phyloP scores from a whole-genome alignment of 495 filamentous ascomycete genomes.

The Aspergillus kassunensis region DNA sequence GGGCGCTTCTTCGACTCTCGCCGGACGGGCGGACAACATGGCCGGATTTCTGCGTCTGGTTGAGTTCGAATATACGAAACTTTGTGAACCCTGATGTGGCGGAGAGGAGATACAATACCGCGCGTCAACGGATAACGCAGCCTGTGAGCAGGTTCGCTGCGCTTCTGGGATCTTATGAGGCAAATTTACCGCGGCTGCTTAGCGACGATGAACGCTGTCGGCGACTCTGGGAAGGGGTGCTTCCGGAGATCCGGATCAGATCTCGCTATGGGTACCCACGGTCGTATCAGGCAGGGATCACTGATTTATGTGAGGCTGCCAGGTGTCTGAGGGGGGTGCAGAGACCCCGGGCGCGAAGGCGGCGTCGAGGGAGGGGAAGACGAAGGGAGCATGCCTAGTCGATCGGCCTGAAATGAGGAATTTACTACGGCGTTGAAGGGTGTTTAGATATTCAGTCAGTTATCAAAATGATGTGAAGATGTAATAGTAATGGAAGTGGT shows the following conservation, averaged over 20 bases:
- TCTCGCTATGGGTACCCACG: background rate
- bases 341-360: background rate
- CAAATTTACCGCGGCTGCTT: background rate
- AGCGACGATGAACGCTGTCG: slow-evolving; percentile 4
- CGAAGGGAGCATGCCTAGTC: background rate
- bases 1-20: background rate
- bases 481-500: too few species aligned
- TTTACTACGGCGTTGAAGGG: too few species aligned
- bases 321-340: background rate
- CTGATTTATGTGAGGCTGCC: background rate
- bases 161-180: background rate
- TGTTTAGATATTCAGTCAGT: too few species aligned
- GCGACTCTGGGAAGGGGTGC: slow-evolving; percentile 7
- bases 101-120: background rate
- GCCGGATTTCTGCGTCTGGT: slow-evolving; percentile 3
- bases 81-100: background rate
- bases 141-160: background rate
- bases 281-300: background rate
- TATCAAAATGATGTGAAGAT: too few species aligned
- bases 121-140: background rate
- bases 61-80: background rate
- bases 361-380: background rate
- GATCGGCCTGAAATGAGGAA: background rate
- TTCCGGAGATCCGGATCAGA: slow-evolving; percentile 3
- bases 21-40: background rate